A percentile compares a stretch with the other conserved stretches of the same genome.
Evolutionary conservation across 1,284 basidiomycete genomes (phyloP).

Genomic region (Ustilago crameri): DNA sequence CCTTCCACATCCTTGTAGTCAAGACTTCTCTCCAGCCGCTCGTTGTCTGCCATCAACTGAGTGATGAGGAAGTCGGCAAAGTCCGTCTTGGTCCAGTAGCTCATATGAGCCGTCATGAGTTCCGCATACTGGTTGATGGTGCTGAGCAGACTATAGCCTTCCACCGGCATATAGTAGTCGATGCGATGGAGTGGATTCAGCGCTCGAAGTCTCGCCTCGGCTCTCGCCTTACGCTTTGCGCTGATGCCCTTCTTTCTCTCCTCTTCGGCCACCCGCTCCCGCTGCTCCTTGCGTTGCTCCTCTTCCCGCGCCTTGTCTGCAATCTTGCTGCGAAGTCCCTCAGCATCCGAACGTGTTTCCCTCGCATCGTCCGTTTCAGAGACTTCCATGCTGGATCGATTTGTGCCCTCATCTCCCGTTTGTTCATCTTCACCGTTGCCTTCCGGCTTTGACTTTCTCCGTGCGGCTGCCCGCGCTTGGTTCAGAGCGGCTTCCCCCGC

Average conservation of each 20-base stretch:
- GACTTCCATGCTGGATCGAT: constrained; percentile 24
- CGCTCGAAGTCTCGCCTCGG: constrained; percentile 39
- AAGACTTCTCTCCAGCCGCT: constrained; percentile 36
- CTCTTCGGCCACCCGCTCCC: constrained; percentile 19
- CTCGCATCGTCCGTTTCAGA: constrained; percentile 32
- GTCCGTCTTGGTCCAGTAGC: constrained; percentile 58
- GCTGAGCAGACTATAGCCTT: constrained; percentile 46
- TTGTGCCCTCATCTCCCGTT: constrained; percentile 14
- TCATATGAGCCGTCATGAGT: constrained; percentile 60
- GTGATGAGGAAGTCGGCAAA: constrained; percentile 63
- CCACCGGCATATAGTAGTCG: constrained; percentile 56
- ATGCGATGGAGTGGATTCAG: constrained; percentile 45
- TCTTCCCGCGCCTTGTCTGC: constrained; percentile 23
- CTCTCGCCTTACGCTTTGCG: constrained; percentile 29
- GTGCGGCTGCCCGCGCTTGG: constrained; percentile 12
- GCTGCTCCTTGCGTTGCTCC: constrained; percentile 37
- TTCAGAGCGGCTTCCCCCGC: constrained; percentile 25
- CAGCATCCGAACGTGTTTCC: constrained; percentile 17
- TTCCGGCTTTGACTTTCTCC: constrained; percentile 12
- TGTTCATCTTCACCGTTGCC: constrained; percentile 24
- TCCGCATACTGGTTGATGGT: constrained; percentile 55
- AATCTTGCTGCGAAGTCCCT: constrained; percentile 17
- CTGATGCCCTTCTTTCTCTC: constrained; percentile 40
- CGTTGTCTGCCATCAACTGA: constrained; percentile 51
- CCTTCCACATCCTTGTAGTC: constrained; percentile 42